phyloP scores from a whole-genome alignment of 2,329 filamentous ascomycete species.

The Aspergillus felis region DNA sequence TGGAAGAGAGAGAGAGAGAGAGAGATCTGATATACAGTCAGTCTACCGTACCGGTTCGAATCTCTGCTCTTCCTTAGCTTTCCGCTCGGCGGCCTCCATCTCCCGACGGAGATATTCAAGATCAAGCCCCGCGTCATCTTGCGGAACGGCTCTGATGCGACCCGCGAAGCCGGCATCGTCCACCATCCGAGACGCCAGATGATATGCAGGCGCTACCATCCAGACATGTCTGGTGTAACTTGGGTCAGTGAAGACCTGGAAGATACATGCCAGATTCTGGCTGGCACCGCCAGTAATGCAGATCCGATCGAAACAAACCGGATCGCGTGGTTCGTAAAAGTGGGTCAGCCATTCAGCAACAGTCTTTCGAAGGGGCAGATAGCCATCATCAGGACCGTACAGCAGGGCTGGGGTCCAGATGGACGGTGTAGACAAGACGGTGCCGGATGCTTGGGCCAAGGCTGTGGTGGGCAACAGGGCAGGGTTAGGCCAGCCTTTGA shows the following conservation, averaged over 20 bases:
- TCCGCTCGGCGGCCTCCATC: slow-evolving; percentile 49
- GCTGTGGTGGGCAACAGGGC: slow-evolving; percentile 62
- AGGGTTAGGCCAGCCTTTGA: slow-evolving; percentile 47
- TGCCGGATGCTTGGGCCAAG: slow-evolving; percentile 58
- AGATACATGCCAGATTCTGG: slow-evolving; percentile 72
- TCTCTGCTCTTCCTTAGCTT: slow-evolving; percentile 37
- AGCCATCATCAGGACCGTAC: slow-evolving; percentile 77
- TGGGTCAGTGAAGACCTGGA: slow-evolving; percentile 79
- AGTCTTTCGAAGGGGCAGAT: slow-evolving; percentile 62
- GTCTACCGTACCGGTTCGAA: slow-evolving; percentile 39
- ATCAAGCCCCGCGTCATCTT: slow-evolving; percentile 75
- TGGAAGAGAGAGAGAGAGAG: neutral
- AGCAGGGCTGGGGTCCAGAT: slow-evolving; percentile 63
- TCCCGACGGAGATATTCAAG: slow-evolving; percentile 55
- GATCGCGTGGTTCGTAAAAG: slow-evolving; percentile 52
- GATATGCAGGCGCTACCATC: slow-evolving; percentile 79
- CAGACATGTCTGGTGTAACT: slow-evolving; percentile 70
- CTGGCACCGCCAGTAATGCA: slow-evolving; percentile 81
- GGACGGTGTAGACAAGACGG: slow-evolving; percentile 57
- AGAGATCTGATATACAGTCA: neutral
- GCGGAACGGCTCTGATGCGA: slow-evolving; percentile 65
- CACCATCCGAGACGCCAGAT: slow-evolving; percentile 80
- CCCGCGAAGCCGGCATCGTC: slow-evolving; percentile 71
- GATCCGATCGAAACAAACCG: slow-evolving; percentile 57
- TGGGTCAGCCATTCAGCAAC: slow-evolving; percentile 66